Evolutionary conservation across 768 basidiomycete genomes (phyloP).

Genomic region (Lyophyllum decastes): DNA sequence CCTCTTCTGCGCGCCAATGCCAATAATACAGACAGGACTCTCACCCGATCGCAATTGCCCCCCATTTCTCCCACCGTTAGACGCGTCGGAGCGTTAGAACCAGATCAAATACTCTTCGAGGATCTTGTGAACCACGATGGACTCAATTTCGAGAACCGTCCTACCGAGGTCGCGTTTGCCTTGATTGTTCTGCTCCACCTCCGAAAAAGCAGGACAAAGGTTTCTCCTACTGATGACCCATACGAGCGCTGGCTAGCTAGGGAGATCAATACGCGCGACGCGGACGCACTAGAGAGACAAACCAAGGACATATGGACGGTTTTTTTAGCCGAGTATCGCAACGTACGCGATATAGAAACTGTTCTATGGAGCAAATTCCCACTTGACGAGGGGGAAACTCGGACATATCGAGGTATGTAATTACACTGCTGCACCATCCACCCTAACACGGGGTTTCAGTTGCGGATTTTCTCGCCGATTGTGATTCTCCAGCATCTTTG

Average conservation of each 20-base stretch:
- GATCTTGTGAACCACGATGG: constrained; percentile 22
- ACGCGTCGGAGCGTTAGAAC: constrained; percentile 21
- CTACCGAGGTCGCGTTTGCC: constrained; percentile 28
- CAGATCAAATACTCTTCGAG: constrained; percentile 20
- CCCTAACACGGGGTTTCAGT: constrained; percentile 29
- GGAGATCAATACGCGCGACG: constrained; percentile 20
- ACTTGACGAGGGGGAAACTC: constrained; percentile 23
- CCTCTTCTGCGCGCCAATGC: constrained; percentile 12
- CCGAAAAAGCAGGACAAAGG: constrained; percentile 23
- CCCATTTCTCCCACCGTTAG: constrained; percentile 17
- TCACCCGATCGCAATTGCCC: constrained; percentile 1
- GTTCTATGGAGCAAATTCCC: constrained; percentile 51
- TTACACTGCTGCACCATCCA: not conserved
- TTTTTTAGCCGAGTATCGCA: constrained; percentile 43
- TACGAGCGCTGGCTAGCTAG: constrained; percentile 46
- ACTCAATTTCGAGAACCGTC: constrained; percentile 10
- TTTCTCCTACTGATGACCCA: constrained; percentile 26
- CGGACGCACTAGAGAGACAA: constrained; percentile 33
- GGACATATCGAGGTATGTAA: constrained; percentile 31
- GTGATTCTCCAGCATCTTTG: constrained; percentile 36
- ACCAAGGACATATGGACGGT: constrained; percentile 38
- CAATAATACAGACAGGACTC: not conserved
- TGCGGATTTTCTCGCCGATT: constrained; percentile 37
- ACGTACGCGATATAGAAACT: constrained; percentile 42
- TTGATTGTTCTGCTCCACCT: constrained; percentile 36